A percentile compares a stretch with the other conserved stretches of the same genome.
Evolutionary conservation across 2,329 filamentous ascomycete species (phyloP).

Genomic region (Lasiodiplodia sp.): DNA sequence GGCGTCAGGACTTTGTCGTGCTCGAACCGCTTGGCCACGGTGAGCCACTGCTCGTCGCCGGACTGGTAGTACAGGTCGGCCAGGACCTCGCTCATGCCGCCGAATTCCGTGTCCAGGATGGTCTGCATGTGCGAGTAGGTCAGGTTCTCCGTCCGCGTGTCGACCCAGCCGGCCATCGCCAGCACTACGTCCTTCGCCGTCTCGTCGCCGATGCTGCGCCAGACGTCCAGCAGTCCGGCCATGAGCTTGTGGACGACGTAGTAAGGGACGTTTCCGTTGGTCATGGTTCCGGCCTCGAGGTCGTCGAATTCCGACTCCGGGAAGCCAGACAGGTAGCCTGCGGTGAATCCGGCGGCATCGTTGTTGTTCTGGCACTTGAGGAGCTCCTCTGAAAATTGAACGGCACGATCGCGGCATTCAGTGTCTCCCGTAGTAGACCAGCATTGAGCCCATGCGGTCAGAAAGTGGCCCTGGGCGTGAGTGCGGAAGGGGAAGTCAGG

Average conservation of each 20-base stretch:
- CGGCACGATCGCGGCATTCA: constrained; percentile 55
- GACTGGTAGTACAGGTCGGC: constrained; percentile 58
- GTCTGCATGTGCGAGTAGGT: constrained; percentile 56
- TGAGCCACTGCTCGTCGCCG: constrained; percentile 56
- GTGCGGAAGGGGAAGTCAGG: constrained; percentile 62
- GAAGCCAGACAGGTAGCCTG: constrained; percentile 60
- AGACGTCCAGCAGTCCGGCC: constrained; percentile 60
- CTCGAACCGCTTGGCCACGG: constrained; percentile 58
- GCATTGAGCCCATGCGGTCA: constrained; percentile 60
- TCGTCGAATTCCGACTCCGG: constrained; percentile 59
- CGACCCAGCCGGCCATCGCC: constrained; percentile 57
- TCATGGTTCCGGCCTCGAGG: constrained; percentile 54
- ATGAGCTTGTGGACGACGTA: constrained; percentile 64
- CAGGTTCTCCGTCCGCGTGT: constrained; percentile 54
- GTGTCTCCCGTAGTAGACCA: constrained; percentile 54
- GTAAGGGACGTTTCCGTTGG: constrained; percentile 61
- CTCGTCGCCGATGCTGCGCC: constrained; percentile 53
- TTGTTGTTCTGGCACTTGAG: constrained; percentile 62
- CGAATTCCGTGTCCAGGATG: constrained; percentile 59
- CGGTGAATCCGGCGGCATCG: constrained; percentile 50
- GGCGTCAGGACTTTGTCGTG: constrained; percentile 58
- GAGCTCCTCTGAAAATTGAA: constrained; percentile 56
- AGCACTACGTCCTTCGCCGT: constrained; percentile 55
- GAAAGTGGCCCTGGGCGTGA: constrained; percentile 60
- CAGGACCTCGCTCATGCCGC: constrained; percentile 62